Conservation (phyloP, 208 protist species). For the Trypanosoma platydactyli region DNA sequence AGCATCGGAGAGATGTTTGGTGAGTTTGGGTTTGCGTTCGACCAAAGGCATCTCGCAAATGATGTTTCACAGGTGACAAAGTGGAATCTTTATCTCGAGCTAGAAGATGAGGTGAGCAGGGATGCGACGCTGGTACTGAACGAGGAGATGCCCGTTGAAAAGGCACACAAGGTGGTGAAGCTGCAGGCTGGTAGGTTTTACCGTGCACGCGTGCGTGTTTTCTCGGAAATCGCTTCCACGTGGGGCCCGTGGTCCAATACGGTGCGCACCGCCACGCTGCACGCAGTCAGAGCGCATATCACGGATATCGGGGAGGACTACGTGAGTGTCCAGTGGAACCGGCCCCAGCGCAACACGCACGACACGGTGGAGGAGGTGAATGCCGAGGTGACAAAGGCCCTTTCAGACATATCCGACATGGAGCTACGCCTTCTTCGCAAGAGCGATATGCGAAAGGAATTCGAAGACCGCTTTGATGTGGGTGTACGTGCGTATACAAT, state of each 20-base stretch:
- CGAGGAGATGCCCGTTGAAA: constrained; percentile 46
- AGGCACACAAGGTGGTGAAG: constrained; percentile 81
- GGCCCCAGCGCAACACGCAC: constrained; percentile 38
- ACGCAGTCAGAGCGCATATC: constrained; percentile 52
- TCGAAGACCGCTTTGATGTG: constrained; percentile 40
- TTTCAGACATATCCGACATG: constrained; percentile 57
- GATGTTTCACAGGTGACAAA: constrained; percentile 39
- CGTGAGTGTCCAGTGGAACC: constrained; percentile 79
- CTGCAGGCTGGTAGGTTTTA: constrained; percentile 60
- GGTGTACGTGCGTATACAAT: constrained; percentile 71
- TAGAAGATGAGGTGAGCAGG: constrained; percentile 17
- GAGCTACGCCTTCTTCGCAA: constrained; percentile 81
- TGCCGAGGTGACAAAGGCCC: constrained; percentile 34
- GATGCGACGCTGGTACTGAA: constrained; percentile 30
- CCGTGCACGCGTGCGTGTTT: constrained; percentile 57
- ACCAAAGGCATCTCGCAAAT: constrained; percentile 16
- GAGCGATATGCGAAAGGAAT: constrained; percentile 68
- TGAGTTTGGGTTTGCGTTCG: constrained; percentile 78
- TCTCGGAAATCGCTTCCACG: constrained; percentile 18
- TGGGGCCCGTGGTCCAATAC: constrained; percentile 80
- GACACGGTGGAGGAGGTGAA: constrained; percentile 54
- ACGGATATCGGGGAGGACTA: constrained; percentile 85
- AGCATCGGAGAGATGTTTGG: constrained; percentile 87
- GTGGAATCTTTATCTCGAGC: constrained; percentile 57
- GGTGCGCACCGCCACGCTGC: constrained; percentile 53